These are phyloP conservation scores for Fusarium virguliforme DNA, from an alignment of 2,329 filamentous ascomycete species.

Conservation along the genomic window DNA sequence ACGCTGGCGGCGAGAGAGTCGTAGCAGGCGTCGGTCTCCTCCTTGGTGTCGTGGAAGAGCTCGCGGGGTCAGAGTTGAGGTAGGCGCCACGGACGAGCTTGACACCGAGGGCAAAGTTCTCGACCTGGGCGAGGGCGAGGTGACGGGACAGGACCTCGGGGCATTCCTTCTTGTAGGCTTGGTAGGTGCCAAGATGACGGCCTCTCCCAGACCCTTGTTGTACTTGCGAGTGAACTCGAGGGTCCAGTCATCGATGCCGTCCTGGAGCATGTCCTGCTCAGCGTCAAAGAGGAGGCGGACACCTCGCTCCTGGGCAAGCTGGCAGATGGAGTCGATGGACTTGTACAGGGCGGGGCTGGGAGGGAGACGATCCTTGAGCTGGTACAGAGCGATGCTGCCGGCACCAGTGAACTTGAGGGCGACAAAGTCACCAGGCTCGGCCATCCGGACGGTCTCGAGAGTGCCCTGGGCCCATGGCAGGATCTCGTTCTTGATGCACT, in stretches of 20 bases:
- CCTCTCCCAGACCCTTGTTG: constrained; percentile 75
- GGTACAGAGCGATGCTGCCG: constrained; percentile 79
- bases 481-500: constrained; percentile 73
- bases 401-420: constrained; percentile 87
- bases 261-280: constrained; percentile 85
- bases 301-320: constrained; percentile 77
- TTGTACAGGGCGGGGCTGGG: constrained; percentile 76
- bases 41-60: constrained; percentile 81
- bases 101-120: constrained; percentile 78
- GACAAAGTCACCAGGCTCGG: constrained; percentile 74
- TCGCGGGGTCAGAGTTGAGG: constrained; percentile 77
- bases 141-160: constrained; percentile 72
- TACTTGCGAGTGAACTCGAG: constrained; percentile 83
- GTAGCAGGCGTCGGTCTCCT: constrained; percentile 80
- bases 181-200: constrained; percentile 85
- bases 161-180: constrained; percentile 80
- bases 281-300: constrained; percentile 88
- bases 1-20: constrained; percentile 79
- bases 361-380: constrained; percentile 74
- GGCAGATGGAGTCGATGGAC: constrained; percentile 83
- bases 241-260: constrained; percentile 86
- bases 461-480: constrained; percentile 81
- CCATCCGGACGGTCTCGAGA: constrained; percentile 80
- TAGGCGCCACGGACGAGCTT: constrained; percentile 86
- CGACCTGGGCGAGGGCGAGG: constrained; percentile 70